A percentile compares a stretch with the other conserved stretches of the same genome.
phyloP scores from a whole-genome alignment of 495 filamentous ascomycete genomes.

The Geopyxis carbonaria region DNA sequence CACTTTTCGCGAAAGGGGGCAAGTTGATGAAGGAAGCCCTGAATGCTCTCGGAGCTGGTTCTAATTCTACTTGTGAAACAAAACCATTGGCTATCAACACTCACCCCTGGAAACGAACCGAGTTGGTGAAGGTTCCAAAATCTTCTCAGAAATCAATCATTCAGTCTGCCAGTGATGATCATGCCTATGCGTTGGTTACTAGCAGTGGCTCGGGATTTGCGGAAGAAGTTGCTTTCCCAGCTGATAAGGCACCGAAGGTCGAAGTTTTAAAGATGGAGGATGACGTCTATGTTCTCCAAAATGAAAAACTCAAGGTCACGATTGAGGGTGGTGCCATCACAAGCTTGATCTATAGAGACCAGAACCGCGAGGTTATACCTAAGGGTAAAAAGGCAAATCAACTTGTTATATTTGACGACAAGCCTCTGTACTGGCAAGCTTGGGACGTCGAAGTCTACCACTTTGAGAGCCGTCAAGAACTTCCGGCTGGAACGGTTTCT shows the following conservation, averaged over 20 bases:
- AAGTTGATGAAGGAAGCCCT: conserved; percentile 53
- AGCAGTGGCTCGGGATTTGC: conserved; percentile 21
- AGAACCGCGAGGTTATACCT: conserved; percentile 58
- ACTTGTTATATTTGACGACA: conserved; percentile 91
- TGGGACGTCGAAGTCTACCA: conserved; percentile 99
- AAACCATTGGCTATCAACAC: conserved; percentile 55
- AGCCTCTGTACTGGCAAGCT: conserved; percentile 95
- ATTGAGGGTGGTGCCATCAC: conserved; percentile 61
- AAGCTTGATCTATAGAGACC: conserved; percentile 57
- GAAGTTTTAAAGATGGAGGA: background rate
- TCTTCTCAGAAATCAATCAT: conserved; percentile 11
- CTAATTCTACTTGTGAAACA: too few species aligned
- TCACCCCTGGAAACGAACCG: conserved; percentile 61
- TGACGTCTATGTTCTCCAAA: conserved; percentile 52
- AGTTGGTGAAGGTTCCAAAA: conserved; percentile 45
- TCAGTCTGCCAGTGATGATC: conserved; percentile 6
- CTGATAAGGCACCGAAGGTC: background rate
- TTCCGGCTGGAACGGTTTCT: conserved; percentile 44
- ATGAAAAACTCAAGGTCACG: conserved; percentile 51
- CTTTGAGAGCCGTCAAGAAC: conserved; percentile 64
- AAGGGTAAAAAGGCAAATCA: conserved; percentile 72
- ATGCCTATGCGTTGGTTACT: conserved; percentile 33
- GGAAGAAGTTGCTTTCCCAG: background rate
- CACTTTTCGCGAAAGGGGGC: conserved; percentile 62
- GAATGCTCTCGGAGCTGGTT: conserved; percentile 38